These are phyloP conservation scores for Chrysoporthe deuterocubensis DNA, from an alignment of 2,329 filamentous ascomycete genomes.

Conservation along the genomic window DNA sequence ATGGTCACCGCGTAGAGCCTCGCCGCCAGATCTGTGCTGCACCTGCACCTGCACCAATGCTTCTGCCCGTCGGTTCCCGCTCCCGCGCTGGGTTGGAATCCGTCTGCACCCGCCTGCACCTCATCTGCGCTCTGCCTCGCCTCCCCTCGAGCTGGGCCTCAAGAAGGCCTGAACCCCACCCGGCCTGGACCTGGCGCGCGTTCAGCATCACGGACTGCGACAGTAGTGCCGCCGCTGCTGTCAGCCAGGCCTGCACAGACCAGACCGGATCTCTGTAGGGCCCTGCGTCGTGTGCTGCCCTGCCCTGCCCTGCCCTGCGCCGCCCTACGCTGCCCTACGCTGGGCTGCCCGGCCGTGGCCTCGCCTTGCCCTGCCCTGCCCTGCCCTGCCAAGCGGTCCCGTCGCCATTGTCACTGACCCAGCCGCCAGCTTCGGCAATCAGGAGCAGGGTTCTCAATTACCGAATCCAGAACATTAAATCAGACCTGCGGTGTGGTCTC, in stretches of 20 bases:
- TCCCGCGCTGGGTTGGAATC: no score
- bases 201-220: not conserved
- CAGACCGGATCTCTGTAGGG: not conserved
- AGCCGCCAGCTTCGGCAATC: constrained; percentile 12
- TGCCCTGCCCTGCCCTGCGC: not conserved
- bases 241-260: constrained; percentile 20
- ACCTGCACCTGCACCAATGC: no score
- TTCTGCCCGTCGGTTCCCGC: no score
- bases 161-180: no score
- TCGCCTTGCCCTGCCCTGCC: not conserved
- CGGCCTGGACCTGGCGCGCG: no score
- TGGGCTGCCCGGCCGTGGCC: not conserved
- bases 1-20: no score
- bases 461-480: constrained; percentile 14
- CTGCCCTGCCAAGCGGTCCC: constrained; percentile 7
- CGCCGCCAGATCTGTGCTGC: no score
- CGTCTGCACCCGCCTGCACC: no score
- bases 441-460: constrained; percentile 13
- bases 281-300: not conserved
- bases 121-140: no score
- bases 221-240: constrained; percentile 19
- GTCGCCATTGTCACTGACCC: not conserved
- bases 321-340: not conserved
- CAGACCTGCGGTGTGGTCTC: constrained; percentile 15
- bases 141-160: no score